Conservation (phyloP, 768 basidiomycete species). For the Lactarius hatsudake region DNA sequence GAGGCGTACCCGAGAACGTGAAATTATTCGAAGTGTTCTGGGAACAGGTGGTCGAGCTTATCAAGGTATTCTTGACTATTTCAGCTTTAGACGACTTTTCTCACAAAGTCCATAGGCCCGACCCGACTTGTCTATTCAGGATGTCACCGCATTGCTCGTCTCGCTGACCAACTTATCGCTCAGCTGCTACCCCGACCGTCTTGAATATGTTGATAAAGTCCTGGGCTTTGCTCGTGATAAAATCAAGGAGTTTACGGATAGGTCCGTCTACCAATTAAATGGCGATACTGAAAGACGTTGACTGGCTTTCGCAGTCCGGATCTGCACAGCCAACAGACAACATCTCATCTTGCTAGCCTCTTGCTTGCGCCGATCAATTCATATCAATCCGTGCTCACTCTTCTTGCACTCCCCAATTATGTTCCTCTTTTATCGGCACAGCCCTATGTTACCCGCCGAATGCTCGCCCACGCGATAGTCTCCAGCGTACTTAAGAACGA, state of each 20-base stretch:
- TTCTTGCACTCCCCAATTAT: conserved; percentile 94
- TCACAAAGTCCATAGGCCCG: conserved; percentile 60
- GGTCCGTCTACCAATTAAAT: conserved; percentile 41
- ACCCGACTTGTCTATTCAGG: conserved; percentile 95
- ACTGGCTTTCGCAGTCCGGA: conserved; percentile 59
- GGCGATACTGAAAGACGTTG: background rate
- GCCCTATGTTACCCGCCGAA: conserved; percentile 84
- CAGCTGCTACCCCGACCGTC: conserved; percentile 94
- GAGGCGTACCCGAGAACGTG: conserved; percentile 93
- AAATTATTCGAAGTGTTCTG: conserved; percentile 98
- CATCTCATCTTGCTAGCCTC: conserved; percentile 83
- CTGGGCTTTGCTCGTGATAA: conserved; percentile 86
- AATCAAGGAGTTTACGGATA: conserved; percentile 78
- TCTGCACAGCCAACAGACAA: conserved; percentile 83
- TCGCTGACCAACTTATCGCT: conserved; percentile 93
- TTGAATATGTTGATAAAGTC: conserved; percentile 97
- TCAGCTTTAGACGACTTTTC: background rate
- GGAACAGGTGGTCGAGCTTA: conserved; percentile 96
- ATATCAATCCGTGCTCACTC: conserved; percentile 92
- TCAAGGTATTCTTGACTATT: conserved; percentile 62
- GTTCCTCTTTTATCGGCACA: conserved; percentile 79
- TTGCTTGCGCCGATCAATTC: conserved; percentile 94
- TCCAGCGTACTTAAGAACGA: conserved; percentile 96
- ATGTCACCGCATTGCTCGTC: conserved; percentile 93
- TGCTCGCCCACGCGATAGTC: conserved; percentile 92